These are phyloP conservation scores for Psilocybe azurescens DNA, from an alignment of 768 basidiomycete species.

Conservation along the genomic window DNA sequence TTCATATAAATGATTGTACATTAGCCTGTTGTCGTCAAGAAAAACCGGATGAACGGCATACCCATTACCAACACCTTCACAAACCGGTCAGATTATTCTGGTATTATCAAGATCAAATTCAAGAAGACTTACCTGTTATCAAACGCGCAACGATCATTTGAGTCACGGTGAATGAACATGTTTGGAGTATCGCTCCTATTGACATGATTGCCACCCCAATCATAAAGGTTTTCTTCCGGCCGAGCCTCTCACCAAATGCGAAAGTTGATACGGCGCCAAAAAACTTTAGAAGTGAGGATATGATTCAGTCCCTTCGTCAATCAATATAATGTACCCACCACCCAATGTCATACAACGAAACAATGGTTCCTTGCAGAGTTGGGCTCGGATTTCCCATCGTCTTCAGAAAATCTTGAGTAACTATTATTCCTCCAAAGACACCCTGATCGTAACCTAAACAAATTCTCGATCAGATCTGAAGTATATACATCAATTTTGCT, in stretches of 20 bases:
- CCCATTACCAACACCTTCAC: slow-evolving; percentile 53
- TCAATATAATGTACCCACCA: slow-evolving; percentile 35
- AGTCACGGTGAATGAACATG: slow-evolving; percentile 46
- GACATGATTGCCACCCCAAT: slow-evolving; percentile 58
- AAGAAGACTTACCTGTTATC: slow-evolving; percentile 42
- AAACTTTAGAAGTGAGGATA: slow-evolving; percentile 33
- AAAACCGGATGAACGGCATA: slow-evolving; percentile 9
- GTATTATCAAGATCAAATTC: background rate
- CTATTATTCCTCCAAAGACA: slow-evolving; percentile 58
- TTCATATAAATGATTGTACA: slow-evolving; percentile 15
- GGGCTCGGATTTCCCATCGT: slow-evolving; percentile 53
- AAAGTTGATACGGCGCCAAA: slow-evolving; percentile 51
- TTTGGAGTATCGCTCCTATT: slow-evolving; percentile 55
- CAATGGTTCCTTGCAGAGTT: slow-evolving; percentile 51
- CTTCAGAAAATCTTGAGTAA: slow-evolving; percentile 49
- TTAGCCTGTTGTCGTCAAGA: background rate
- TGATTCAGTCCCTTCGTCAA: too few species aligned
- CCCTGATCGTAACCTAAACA: slow-evolving; percentile 53
- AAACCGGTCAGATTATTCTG: background rate
- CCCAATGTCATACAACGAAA: slow-evolving; percentile 56
- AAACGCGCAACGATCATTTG: slow-evolving; percentile 56
- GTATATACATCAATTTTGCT: background rate
- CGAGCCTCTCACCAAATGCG: slow-evolving; percentile 45
- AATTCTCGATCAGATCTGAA: background rate
- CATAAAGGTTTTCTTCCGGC: slow-evolving; percentile 53